These are phyloP conservation scores for Oryza rufipogon DNA, from an alignment of 176 grass and related monocot genomes.

Conservation along the genomic window DNA sequence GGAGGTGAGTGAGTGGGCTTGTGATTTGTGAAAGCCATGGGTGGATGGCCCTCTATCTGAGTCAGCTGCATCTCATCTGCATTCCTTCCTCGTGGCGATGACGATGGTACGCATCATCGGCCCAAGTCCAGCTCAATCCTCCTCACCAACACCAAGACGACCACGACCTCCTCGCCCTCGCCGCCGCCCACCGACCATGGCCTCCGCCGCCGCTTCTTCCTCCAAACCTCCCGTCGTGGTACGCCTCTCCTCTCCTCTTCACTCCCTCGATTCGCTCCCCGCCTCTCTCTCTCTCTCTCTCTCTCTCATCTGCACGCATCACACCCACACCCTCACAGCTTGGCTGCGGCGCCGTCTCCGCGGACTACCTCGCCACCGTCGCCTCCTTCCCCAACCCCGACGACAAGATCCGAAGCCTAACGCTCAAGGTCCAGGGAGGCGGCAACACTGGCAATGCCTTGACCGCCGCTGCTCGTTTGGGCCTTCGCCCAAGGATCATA, in stretches of 20 bases:
- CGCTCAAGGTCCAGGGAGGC: constrained; percentile 82
- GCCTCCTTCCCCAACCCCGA: constrained; percentile 85
- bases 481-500: constrained; percentile 66
- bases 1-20: too few species aligned
- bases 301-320: too few species aligned
- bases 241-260: not conserved
- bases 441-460: constrained; percentile 94
- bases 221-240: not conserved
- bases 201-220: not conserved
- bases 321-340: constrained; percentile 26
- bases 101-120: not conserved
- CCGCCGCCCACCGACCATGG: not conserved
- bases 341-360: constrained; percentile 71
- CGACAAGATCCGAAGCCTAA: constrained; percentile 92
- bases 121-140: not conserved
- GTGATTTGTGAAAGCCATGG: too few species aligned
- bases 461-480: constrained; percentile 73
- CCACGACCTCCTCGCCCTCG: too few species aligned
- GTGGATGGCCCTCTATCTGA: too few species aligned
- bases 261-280: not conserved
- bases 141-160: not conserved
- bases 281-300: too few species aligned
- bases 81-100: too few species aligned
- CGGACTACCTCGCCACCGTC: constrained; percentile 89
- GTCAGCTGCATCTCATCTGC: too few species aligned